Base-by-base conservation (phyloP, 805 yeast species). In the Zygosaccharomyces siamensis region DNA sequence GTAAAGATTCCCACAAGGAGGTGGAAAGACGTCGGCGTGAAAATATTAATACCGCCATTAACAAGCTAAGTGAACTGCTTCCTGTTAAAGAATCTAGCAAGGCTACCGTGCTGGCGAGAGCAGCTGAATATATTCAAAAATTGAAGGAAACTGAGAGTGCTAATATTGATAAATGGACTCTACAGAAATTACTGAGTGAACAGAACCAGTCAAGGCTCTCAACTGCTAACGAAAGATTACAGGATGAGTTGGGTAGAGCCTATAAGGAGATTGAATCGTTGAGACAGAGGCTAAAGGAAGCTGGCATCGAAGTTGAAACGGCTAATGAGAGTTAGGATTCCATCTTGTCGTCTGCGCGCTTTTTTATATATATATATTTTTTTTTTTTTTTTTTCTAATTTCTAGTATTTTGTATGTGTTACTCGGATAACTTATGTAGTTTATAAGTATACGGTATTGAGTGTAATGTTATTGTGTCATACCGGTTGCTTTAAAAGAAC, bases 1-100 rank as follows among this genome's bases (percentile, higher is more conserved):
- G 97, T 60, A 83, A 86, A 61, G 87, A 87, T 59, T 90, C 89
- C 68, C 99, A 93, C 72, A 90, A 89, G 69, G 97, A 90, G 69
- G 97, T 90, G 20, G 97, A 90, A 71, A 78, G 96, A 63, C 81
- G 96, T 59, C 80, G 97, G 68, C 80, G 97, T 62, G 96, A 89
- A 64, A 79, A 83, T 41, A 90, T 90, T 63, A 90, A 89, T 69
- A 72, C 76, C 37, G 97, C 96, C n/a, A 89, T 90, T 62, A 81
- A 80, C 59, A 87, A 83, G 58, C 74, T 90, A 58, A 85, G 90
- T 28, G 79, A 79, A 21, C 67, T 90, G 51, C 79, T 90, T 47
- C 96, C 96, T 14, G 81, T 87, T 11, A 79, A 82, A 43, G 96
- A 89, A 48, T 49, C 62, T 27, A 92, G 92, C 69, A 93, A 93